phyloP scores from a whole-genome alignment of 2,329 filamentous ascomycete species.

The Exophiala viscosa region DNA sequence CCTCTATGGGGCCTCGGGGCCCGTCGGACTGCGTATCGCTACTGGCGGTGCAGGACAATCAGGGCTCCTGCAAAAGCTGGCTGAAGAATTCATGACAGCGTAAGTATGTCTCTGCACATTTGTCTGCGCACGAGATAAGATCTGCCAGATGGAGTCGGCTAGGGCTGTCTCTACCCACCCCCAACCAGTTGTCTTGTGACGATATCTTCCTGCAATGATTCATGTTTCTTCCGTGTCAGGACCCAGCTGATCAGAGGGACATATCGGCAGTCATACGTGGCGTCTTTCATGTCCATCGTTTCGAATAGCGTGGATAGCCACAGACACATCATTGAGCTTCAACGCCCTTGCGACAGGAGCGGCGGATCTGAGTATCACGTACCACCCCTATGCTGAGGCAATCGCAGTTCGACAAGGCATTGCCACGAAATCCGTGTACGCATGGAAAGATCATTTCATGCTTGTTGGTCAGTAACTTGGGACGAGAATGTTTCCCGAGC shows the following conservation, averaged over 20 bases:
- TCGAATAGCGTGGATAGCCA: conserved; percentile 45
- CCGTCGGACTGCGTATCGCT: conserved; percentile 30
- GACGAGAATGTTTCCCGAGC: too few species aligned
- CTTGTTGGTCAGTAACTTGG: conserved; percentile 39
- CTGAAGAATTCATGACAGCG: conserved; percentile 37
- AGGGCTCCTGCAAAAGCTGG: conserved; percentile 35
- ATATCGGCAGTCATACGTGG: background rate
- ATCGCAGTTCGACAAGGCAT: conserved; percentile 43
- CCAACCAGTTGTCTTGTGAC: too few species aligned
- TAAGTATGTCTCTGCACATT: conserved; percentile 29
- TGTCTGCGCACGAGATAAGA: too few species aligned
- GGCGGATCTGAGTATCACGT: conserved; percentile 47
- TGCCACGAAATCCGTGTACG: conserved; percentile 39
- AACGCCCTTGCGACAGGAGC: conserved; percentile 40
- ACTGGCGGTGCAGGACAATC: conserved; percentile 36
- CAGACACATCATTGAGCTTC: conserved; percentile 47
- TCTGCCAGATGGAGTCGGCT: too few species aligned
- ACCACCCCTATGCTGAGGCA: conserved; percentile 41
- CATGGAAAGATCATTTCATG: conserved; percentile 48
- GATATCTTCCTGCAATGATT: too few species aligned
- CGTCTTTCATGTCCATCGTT: conserved; percentile 31
- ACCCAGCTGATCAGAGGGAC: too few species aligned
- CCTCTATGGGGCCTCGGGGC: conserved; percentile 5
- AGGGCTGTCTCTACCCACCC: too few species aligned
- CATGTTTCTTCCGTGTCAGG: too few species aligned